Evolutionary conservation across 192 early-diverging fungal species (phyloP).

Genomic region (Entophlyctis luteolus): DNA sequence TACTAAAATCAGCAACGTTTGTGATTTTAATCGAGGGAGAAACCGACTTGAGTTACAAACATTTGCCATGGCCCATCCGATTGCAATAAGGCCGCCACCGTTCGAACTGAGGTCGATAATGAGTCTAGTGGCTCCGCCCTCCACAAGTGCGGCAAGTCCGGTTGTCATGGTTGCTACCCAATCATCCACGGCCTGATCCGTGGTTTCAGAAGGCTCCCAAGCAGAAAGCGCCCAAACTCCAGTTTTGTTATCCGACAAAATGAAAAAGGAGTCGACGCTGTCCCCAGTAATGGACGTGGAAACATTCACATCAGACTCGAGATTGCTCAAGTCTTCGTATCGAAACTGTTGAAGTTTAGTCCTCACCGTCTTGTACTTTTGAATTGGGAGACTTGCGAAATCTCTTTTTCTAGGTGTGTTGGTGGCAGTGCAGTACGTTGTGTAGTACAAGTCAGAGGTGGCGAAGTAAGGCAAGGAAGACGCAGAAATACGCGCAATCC

Average conservation of each 20-base stretch:
- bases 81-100: slow-evolving; percentile 28
- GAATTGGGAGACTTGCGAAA: background rate
- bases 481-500: background rate
- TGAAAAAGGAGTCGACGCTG: too few species aligned
- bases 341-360: background rate
- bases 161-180: slow-evolving; percentile 12
- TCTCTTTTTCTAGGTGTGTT: too few species aligned
- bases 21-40: too few species aligned
- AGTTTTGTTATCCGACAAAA: slow-evolving; percentile 3
- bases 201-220: background rate
- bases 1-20: too few species aligned
- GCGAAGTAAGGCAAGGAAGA: background rate
- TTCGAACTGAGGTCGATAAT: slow-evolving; percentile 37
- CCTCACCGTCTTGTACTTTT: background rate
- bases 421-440: background rate
- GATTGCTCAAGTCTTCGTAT: background rate
- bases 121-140: slow-evolving; percentile 23
- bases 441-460: background rate
- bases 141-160: slow-evolving; percentile 25
- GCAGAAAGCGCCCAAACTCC: slow-evolving; percentile 25
- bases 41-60: too few species aligned
- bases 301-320: too few species aligned
- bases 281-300: too few species aligned
- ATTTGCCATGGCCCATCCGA: background rate
- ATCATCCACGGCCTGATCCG: background rate